phyloP scores from a whole-genome alignment of 2,329 filamentous ascomycete genomes.

The Beauveria rudraprayagi region DNA sequence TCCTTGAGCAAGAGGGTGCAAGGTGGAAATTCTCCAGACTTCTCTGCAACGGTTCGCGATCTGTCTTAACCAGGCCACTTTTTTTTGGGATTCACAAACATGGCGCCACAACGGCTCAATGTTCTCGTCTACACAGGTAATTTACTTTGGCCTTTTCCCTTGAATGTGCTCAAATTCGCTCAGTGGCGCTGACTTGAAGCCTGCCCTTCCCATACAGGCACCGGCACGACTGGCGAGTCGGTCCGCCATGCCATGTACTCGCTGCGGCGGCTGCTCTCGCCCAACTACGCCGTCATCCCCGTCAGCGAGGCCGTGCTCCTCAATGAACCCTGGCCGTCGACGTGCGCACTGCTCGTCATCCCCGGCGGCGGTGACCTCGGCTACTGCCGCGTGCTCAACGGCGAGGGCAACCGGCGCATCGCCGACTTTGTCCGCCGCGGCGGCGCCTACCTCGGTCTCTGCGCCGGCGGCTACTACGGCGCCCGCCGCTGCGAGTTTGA shows the following conservation, averaged over 20 bases:
- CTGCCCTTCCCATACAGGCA: slow-evolving; percentile 44
- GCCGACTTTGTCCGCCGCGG: slow-evolving; percentile 77
- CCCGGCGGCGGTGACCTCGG: slow-evolving; percentile 91
- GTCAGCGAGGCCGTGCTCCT: slow-evolving; percentile 70
- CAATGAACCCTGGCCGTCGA: slow-evolving; percentile 83
- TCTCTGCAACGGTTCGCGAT: slow-evolving; percentile 1
- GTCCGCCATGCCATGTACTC: slow-evolving; percentile 85
- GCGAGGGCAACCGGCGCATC: slow-evolving; percentile 78
- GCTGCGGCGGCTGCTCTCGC: slow-evolving; percentile 74
- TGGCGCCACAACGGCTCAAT: slow-evolving; percentile 70
- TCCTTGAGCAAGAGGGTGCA: not conserved
- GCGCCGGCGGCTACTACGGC: slow-evolving; percentile 91
- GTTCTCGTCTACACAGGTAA: slow-evolving; percentile 87
- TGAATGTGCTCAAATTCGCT: not conserved
- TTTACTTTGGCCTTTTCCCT: not conserved
- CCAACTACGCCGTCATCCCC: slow-evolving; percentile 87
- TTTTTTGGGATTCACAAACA: slow-evolving; percentile 23
- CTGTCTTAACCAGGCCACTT: slow-evolving; percentile 8
- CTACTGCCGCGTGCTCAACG: slow-evolving; percentile 83
- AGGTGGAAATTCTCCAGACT: slow-evolving; percentile 9
- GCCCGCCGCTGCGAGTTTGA: slow-evolving; percentile 81
- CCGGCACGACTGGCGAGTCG: slow-evolving; percentile 79
- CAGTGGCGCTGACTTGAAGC: not conserved
- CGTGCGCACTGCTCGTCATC: slow-evolving; percentile 83
- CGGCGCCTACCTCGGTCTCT: slow-evolving; percentile 82